Conservation (phyloP, 176 grass and related monocot genomes). For the Rhynchospora breviuscula region DNA sequence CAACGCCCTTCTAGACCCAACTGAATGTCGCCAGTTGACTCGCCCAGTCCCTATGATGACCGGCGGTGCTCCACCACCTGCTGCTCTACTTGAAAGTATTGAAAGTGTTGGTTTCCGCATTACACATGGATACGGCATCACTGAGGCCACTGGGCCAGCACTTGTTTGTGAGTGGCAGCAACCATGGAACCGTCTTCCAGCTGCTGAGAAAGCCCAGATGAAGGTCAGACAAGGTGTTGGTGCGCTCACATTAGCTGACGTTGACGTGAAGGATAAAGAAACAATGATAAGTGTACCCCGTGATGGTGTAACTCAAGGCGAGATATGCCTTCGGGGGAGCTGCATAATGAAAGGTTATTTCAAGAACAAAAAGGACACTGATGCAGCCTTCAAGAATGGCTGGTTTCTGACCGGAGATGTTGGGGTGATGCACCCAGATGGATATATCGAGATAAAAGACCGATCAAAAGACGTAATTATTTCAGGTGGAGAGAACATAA, state of each 20-base stretch:
- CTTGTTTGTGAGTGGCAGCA: conserved; percentile 60
- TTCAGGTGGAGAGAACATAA: conserved; percentile 78
- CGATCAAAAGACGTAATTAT: conserved; percentile 68
- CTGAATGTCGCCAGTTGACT: conserved; percentile 1
- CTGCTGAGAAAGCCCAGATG: conserved; percentile 11
- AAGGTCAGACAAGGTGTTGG: conserved; percentile 58
- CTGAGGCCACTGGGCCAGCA: conserved; percentile 46
- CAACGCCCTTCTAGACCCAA: conserved; percentile 33
- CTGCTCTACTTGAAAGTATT: conserved; percentile 35
- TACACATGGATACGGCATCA: conserved; percentile 56
- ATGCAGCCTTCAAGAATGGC: conserved; percentile 36
- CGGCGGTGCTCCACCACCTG: conserved; percentile 48
- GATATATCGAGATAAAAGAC: conserved; percentile 71
- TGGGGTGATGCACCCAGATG: conserved; percentile 50
- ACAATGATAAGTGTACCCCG: conserved; percentile 47
- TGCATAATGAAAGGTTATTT: conserved; percentile 65
- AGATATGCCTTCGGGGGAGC: conserved; percentile 55
- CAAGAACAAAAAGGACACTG: conserved; percentile 43
- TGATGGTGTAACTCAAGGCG: conserved; percentile 37
- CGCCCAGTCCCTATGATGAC: conserved; percentile 36
- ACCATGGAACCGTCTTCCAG: conserved; percentile 35
- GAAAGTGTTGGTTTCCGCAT: conserved; percentile 41
- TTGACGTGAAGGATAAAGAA: conserved; percentile 40
- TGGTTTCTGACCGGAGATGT: conserved; percentile 67
- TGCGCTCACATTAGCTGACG: conserved; percentile 36